These are phyloP conservation scores for Eremochloa ophiuroides DNA, from an alignment of 176 grass and related monocot species.

Conservation along the genomic window DNA sequence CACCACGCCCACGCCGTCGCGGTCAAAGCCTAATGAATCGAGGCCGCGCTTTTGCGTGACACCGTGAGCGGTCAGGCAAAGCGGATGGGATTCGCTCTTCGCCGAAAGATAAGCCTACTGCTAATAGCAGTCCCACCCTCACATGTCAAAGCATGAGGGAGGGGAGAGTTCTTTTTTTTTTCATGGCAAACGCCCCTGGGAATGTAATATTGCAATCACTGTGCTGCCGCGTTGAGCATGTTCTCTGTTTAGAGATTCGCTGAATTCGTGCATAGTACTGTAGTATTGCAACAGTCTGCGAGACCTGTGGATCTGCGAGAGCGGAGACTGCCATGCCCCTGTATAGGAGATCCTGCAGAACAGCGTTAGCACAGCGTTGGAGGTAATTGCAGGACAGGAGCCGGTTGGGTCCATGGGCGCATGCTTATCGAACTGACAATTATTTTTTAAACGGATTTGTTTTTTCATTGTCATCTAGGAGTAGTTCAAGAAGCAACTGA, in stretches of 20 bases:
- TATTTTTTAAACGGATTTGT: not conserved
- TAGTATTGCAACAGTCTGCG: too few species aligned
- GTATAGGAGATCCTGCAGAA: not conserved
- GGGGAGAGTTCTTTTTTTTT: not conserved
- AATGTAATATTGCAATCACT: not conserved
- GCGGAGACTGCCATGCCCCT: not conserved
- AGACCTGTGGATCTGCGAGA: not conserved
- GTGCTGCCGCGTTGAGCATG: not conserved
- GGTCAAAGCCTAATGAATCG: slow-evolving; percentile 42
- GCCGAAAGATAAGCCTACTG: not conserved
- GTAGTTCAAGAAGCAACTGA: too few species aligned
- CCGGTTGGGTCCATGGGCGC: not conserved
- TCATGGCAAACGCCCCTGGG: not conserved
- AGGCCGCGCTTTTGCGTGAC: slow-evolving; percentile 21
- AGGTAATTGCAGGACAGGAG: not conserved
- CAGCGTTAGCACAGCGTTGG: not conserved
- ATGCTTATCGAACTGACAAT: not conserved
- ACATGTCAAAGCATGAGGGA: not conserved
- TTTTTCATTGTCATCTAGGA: not conserved
- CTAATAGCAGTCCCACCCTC: not conserved
- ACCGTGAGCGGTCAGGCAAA: slow-evolving; percentile 33
- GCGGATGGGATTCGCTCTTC: not conserved
- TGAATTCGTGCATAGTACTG: too few species aligned
- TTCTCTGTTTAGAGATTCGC: not conserved
- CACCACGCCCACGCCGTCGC: not conserved